phyloP scores from a whole-genome alignment of 2,329 filamentous ascomycete genomes.

The Cadophora luteo-olivacea region DNA sequence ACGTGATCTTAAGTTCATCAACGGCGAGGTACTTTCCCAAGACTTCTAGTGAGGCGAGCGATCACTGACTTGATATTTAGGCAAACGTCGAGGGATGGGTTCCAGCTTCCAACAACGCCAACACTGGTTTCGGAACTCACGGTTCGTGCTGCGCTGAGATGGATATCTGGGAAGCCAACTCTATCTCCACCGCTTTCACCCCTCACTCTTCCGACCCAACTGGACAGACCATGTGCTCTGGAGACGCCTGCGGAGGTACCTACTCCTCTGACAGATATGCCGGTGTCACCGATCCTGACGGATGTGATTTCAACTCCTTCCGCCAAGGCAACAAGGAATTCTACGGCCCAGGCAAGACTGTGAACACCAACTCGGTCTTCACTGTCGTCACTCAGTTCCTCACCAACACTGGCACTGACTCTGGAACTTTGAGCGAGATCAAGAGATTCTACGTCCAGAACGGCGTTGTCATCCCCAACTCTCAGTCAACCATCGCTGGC shows the following conservation, averaged over 20 bases:
- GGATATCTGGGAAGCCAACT: conserved; percentile 72
- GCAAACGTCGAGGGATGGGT: conserved; percentile 60
- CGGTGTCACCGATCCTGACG: conserved; percentile 64
- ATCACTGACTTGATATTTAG: conserved; percentile 39
- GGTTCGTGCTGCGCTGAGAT: conserved; percentile 73
- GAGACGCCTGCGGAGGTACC: conserved; percentile 47
- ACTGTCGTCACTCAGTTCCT: conserved; percentile 67
- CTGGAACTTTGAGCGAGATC: conserved; percentile 59
- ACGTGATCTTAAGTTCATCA: conserved; percentile 59
- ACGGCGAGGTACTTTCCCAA: conserved; percentile 50
- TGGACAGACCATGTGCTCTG: conserved; percentile 51
- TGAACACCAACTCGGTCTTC: conserved; percentile 59
- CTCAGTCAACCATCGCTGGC: conserved; percentile 52
- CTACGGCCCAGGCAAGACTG: conserved; percentile 60
- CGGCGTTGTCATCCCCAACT: conserved; percentile 59
- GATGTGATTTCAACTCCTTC: conserved; percentile 68
- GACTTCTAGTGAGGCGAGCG: not conserved
- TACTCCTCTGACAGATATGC: conserved; percentile 56
- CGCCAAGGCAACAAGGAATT: conserved; percentile 62
- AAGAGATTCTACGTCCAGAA: conserved; percentile 63
- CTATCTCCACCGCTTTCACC: conserved; percentile 61
- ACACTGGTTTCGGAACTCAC: conserved; percentile 57
- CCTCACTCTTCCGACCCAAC: conserved; percentile 60
- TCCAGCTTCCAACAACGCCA: conserved; percentile 55
- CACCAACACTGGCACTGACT: conserved; percentile 53